Evolutionary conservation across 768 basidiomycete genomes (phyloP).

Genomic region (Phlegmacium glaucopus): DNA sequence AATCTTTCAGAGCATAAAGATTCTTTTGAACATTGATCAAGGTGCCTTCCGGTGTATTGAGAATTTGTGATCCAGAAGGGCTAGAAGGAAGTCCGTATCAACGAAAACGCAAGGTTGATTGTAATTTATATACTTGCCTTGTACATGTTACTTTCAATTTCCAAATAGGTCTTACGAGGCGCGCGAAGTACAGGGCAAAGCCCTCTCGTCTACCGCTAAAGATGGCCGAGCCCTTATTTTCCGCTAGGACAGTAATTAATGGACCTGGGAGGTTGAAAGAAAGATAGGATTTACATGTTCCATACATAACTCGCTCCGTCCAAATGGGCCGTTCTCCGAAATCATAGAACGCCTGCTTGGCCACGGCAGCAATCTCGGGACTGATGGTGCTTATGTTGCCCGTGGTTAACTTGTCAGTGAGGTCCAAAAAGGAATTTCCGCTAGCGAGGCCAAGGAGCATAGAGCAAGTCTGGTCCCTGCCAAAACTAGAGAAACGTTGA

Average conservation of each 20-base stretch:
- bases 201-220: slow-evolving; percentile 91
- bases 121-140: slow-evolving; percentile 30
- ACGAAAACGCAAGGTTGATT: neutral
- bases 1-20: slow-evolving; percentile 69
- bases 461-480: slow-evolving; percentile 87
- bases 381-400: slow-evolving; percentile 47
- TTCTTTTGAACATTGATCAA: slow-evolving; percentile 79
- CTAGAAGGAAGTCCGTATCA: slow-evolving; percentile 4
- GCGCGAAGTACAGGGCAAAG: slow-evolving; percentile 80
- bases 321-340: slow-evolving; percentile 82
- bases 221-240: slow-evolving; percentile 67
- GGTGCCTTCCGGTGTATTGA: slow-evolving; percentile 58
- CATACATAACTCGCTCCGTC: slow-evolving; percentile 75
- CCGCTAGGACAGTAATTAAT: slow-evolving; percentile 35
- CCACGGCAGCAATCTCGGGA: slow-evolving; percentile 63
- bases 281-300: slow-evolving; percentile 49
- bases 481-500: slow-evolving; percentile 54
- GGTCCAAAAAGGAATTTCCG: slow-evolving; percentile 77
- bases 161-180: slow-evolving; percentile 87
- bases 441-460: slow-evolving; percentile 87
- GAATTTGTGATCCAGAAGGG: slow-evolving; percentile 42
- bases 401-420: slow-evolving; percentile 44
- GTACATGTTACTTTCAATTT: slow-evolving; percentile 68
- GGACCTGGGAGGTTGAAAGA: slow-evolving; percentile 1
- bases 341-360: slow-evolving; percentile 86